Evolutionary conservation across 2,329 filamentous ascomycete species (phyloP).

Genomic region (Nothophoma quercina): DNA sequence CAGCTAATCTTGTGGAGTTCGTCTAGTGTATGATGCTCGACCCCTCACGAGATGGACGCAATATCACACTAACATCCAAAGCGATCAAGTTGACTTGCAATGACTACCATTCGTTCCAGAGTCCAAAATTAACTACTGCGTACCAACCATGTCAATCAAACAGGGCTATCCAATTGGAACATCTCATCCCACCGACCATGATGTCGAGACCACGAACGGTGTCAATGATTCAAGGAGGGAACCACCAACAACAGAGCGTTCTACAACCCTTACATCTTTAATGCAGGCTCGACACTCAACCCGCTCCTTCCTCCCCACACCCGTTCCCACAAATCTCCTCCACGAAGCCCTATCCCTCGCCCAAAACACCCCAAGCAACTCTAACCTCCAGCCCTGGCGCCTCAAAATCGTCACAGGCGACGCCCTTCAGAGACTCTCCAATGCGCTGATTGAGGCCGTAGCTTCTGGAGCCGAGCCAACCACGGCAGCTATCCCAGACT

Average conservation of each 20-base stretch:
- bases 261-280: background rate
- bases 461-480: slow-evolving; percentile 4
- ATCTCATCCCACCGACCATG: too few species aligned
- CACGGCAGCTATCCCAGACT: slow-evolving; percentile 22
- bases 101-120: too few species aligned
- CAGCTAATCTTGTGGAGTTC: too few species aligned
- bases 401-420: slow-evolving; percentile 19
- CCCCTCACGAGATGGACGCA: too few species aligned
- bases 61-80: too few species aligned
- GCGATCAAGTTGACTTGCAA: too few species aligned
- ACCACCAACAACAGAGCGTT: background rate
- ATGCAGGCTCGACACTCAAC: slow-evolving; percentile 13
- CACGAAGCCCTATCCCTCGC: slow-evolving; percentile 6
- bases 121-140: too few species aligned
- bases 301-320: slow-evolving; percentile 12
- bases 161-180: too few species aligned
- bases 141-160: too few species aligned
- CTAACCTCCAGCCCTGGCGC: slow-evolving; percentile 20
- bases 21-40: too few species aligned
- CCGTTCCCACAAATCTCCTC: slow-evolving; percentile 6
- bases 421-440: slow-evolving; percentile 23
- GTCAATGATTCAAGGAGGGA: too few species aligned
- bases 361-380: slow-evolving; percentile 17
- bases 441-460: slow-evolving; percentile 15
- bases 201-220: background rate